phyloP scores from a whole-genome alignment of 1,139 yeast genomes.

The Arxiozyma slooffiae region DNA sequence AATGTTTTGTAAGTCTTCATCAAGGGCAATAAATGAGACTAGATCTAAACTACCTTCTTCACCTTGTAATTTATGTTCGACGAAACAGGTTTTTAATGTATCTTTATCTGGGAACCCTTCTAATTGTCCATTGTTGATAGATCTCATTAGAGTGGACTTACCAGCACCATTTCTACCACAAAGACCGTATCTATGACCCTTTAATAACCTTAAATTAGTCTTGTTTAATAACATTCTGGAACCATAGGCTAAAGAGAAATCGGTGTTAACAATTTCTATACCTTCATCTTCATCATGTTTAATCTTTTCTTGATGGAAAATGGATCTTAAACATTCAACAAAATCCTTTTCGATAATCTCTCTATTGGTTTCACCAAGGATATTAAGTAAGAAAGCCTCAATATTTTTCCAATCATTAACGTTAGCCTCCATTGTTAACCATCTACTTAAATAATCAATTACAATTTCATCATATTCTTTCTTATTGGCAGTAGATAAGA shows the following conservation, averaged over 20 bases:
- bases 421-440: conserved; percentile 67
- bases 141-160: conserved; percentile 93
- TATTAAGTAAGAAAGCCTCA: conserved; percentile 43
- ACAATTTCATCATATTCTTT: conserved; percentile 30
- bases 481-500: conserved; percentile 13
- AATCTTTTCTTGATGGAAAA: conserved; percentile 58
- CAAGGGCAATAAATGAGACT: conserved; percentile 81
- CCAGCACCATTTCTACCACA: conserved; percentile 99
- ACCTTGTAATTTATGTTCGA: conserved; percentile 94
- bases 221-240: conserved; percentile 93
- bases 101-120: conserved; percentile 95
- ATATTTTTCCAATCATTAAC: conserved; percentile 85
- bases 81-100: conserved; percentile 86
- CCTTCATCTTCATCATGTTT: conserved; percentile 56
- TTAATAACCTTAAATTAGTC: conserved; percentile 73
- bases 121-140: conserved; percentile 91
- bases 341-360: conserved; percentile 38
- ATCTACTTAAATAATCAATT: conserved; percentile 42
- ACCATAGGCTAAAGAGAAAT: conserved; percentile 93
- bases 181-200: conserved; percentile 95
- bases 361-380: conserved; percentile 37
- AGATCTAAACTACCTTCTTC: conserved; percentile 86
- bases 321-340: conserved; percentile 47
- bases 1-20: conserved; percentile 62
- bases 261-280: conserved; percentile 83